Evolutionary conservation across 2,329 filamentous ascomycete species (phyloP), one percentile per base, ranked within the genome.

Genomic region (Hymenoscyphus repandus): DNA sequence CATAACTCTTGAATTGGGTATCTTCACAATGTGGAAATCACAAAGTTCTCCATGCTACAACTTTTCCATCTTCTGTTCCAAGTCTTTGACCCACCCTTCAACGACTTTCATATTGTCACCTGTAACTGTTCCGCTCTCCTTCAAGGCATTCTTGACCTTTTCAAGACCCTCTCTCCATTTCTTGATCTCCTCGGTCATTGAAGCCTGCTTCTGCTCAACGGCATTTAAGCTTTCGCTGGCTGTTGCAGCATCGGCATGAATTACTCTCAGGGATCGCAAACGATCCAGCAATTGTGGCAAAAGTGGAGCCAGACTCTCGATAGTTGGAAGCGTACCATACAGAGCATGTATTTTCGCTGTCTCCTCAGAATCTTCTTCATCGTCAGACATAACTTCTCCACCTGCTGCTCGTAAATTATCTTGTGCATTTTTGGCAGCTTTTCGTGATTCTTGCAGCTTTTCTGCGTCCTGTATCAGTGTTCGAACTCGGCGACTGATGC

Each of bases 341-440:
- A 99, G 79, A 1, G 91, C 88, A 58, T 95, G 93, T 66, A 99
- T 87, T 67, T 96, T 96, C 47, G 88, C 78, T 37, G 83, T 78
- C 61, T 95, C 87, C 61, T 95, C 90, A 7, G 77, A 72, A 56
- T 85, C 75, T 50, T 79, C 71, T 6, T 59, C 68, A 7, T 84
- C 74, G 51, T 74, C 71, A 4, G 71, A 15, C 30, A 72, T 69
- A 30, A 47, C 38, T n/a, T 64, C 63, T 17, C 51, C 62, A 27
- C 59, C 63, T 5, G 71, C 68, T 9, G 74, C 73, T 53, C 58
- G 60, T 18, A 84, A 70, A 27, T 79, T 77, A 49, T 85, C 83
- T 54, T 84, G 76, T 1, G 82, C 75, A 36, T 72, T 71, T 62
- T 80, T 85, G 36, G 82, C 83, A 47, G 80, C 78, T 61, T 77